Base-by-base conservation (phyloP, 768 basidiomycete species). In the Termitomyces sp. region DNA sequence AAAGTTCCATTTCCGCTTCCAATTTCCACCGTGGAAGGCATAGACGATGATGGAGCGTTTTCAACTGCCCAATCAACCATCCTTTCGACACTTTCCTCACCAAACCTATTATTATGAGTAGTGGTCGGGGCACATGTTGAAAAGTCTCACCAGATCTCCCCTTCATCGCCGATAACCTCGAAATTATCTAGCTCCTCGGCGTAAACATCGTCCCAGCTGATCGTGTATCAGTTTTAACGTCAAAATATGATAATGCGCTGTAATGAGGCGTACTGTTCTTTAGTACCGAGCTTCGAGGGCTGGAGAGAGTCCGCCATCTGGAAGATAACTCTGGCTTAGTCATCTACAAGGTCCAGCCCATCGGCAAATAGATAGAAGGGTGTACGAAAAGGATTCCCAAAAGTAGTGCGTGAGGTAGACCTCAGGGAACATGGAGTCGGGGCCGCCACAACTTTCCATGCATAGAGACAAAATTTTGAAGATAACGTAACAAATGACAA, bases 1-100 rank as follows among this genome's bases (percentile, higher is more conserved):
- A 94, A 74, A 1, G 85, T 83, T 47, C 92, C 92, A 65, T 94
- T 94, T 1, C 92, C 92, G 59, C 84, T 85, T 32, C 92, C 92
- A 37, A 94, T 79, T 69, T 94, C 92, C 46, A 94, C 80, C 31
- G 89, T 79, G 34, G 72, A 77, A n/a, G 85, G 79, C 31, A 76
- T 71, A 3, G 72, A 66, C 5, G 72, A 66, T 2, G 83, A 73
- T 9, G 89, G 84, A 17, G 84, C 74, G 61, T 89, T 74, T 40
- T 82, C 75, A 38, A 79, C 60, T 0, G 79, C 76, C 92, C 92
- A 94, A 14, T 86, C 79, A 7, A 90, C 84, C 89, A 94, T 93
- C 67, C 91, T 91, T 64, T 86, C 81, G 4, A 90, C 80, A 40
- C 82, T 85, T 63, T 91, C 89, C 55, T 81, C 76, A 8, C 92